These are phyloP conservation scores for Tulasnella sp. DNA, from an alignment of 768 basidiomycete genomes.

Conservation along the genomic window DNA sequence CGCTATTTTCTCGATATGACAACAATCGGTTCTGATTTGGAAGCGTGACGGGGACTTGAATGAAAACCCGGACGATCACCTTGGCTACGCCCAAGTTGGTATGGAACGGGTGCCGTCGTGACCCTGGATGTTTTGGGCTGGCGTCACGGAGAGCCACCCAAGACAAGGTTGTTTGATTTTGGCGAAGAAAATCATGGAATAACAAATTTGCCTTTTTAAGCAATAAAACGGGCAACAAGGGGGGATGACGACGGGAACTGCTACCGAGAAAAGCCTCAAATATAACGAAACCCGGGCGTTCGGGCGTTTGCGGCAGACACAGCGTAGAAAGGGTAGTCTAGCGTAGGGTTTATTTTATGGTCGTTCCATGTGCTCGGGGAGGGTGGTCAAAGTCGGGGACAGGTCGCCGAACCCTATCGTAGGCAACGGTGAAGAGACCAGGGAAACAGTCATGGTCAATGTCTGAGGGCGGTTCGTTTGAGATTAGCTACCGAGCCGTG, in stretches of 20 bases:
- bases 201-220: neutral
- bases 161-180: slow-evolving; percentile 1
- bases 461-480: neutral
- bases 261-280: neutral
- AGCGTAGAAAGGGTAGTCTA: neutral
- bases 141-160: neutral
- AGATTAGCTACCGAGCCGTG: neutral
- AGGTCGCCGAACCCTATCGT: neutral
- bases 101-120: neutral
- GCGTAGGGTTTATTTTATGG: neutral
- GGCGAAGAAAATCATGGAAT: neutral
- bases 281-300: neutral
- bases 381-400: neutral
- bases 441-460: neutral
- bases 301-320: neutral
- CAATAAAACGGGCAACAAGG: too few species aligned
- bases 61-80: neutral
- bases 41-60: neutral
- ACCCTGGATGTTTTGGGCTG: neutral
- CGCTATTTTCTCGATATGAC: neutral
- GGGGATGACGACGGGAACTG: neutral
- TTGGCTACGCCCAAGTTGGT: neutral
- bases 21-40: neutral
- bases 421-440: neutral
- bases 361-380: neutral